phyloP scores from a whole-genome alignment of 495 filamentous ascomycete species.

The Penicillium verhagenii region DNA sequence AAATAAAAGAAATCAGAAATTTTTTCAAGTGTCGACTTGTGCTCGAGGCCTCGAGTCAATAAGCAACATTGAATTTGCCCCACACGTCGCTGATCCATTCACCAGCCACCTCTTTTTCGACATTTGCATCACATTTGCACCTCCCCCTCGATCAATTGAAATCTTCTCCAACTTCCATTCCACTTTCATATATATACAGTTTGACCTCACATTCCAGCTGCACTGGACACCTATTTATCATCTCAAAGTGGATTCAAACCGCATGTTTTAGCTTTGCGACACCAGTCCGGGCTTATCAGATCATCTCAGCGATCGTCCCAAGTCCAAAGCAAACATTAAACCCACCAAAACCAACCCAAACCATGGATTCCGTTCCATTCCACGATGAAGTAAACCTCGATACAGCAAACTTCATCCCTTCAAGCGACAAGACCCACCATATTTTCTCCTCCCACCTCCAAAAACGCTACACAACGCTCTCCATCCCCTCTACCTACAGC shows the following conservation, averaged over 20 bases:
- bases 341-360: background rate
- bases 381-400: conserved; percentile 3
- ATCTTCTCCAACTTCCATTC: too few relatives aligned
- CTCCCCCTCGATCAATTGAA: too few relatives aligned
- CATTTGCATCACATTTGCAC: too few relatives aligned
- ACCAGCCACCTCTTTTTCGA: too few relatives aligned
- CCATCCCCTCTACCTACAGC: conserved; percentile 71
- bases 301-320: conserved; percentile 1
- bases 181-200: too few relatives aligned
- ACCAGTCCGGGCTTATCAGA: conserved; percentile 1
- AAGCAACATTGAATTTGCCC: too few relatives aligned
- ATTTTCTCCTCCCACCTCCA: conserved; percentile 17
- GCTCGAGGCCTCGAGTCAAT: too few relatives aligned
- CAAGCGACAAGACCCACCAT: background rate
- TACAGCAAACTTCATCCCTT: background rate
- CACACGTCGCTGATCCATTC: too few relatives aligned
- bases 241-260: background rate
- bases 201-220: background rate
- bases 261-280: background rate
- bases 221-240: background rate
- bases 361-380: conserved; percentile 11
- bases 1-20: too few relatives aligned
- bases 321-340: background rate
- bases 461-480: conserved; percentile 36
- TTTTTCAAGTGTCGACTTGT: too few relatives aligned